Conservation (phyloP, 2,329 filamentous ascomycete species). For the Colletotrichum sp. region DNA sequence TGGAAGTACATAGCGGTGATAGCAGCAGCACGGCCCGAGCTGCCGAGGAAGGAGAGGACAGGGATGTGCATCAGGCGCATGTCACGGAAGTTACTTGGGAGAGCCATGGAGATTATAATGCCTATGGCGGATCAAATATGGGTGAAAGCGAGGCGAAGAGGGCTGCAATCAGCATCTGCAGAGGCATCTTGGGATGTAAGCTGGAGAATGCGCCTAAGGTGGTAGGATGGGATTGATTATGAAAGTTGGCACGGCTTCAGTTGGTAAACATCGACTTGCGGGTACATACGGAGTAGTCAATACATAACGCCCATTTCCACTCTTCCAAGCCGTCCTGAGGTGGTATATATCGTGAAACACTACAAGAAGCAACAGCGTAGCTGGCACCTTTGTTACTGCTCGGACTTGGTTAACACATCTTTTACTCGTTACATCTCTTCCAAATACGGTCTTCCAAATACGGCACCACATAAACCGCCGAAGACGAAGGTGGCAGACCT, state of each 20-base stretch:
- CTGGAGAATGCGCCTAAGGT: background rate
- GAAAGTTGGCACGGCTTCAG: background rate
- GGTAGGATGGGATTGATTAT: background rate
- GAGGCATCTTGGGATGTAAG: rapidly evolving
- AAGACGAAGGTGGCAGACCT: rapidly evolving
- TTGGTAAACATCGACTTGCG: background rate
- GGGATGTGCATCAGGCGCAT: background rate
- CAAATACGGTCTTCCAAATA: too few species aligned
- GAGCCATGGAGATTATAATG: background rate
- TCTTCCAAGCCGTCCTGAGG: background rate
- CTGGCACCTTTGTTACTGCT: too few species aligned
- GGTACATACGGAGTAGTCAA: background rate
- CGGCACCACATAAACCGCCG: background rate
- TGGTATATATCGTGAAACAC: too few species aligned
- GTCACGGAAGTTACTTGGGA: background rate
- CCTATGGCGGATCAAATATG: rapidly evolving
- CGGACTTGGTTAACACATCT: too few species aligned
- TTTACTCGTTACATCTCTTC: too few species aligned
- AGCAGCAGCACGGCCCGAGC: background rate
- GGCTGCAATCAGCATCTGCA: background rate
- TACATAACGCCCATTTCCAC: background rate
- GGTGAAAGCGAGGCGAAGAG: background rate
- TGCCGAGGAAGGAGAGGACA: background rate
- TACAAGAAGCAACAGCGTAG: too few species aligned
- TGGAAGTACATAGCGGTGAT: background rate